Percentiles rank a stretch among this genome's conserved stretches.
Conservation (phyloP, 192 early-diverging fungal genomes). For the Coemansia sp. region DNA sequence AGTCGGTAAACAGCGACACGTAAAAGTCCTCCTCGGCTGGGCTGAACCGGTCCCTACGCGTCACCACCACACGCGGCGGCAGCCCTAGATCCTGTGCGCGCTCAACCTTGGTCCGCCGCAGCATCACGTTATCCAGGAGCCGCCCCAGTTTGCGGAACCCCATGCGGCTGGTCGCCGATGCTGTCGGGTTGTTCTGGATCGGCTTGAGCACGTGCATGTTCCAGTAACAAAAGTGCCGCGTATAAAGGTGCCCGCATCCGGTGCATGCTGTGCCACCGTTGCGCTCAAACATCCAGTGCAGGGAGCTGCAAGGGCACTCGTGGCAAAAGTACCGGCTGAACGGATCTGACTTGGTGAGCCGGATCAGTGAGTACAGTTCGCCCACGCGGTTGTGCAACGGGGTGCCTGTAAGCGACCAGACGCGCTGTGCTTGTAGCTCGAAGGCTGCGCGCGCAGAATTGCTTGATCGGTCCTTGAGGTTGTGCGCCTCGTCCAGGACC, state of each 20-base stretch:
- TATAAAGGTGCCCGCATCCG: constrained; percentile 62
- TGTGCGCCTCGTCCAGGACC: constrained; percentile 84
- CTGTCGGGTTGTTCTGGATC: constrained; percentile 66
- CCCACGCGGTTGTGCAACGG: constrained; percentile 93
- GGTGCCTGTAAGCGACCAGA: constrained; percentile 89
- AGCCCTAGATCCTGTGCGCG: constrained; percentile 84
- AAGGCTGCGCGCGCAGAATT: constrained; percentile 87
- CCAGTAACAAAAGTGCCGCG: constrained; percentile 81
- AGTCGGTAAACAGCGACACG: constrained; percentile 74
- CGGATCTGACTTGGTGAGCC: constrained; percentile 81
- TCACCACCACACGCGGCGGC: constrained; percentile 78
- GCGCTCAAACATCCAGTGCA: constrained; percentile 62
- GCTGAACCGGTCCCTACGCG: constrained; percentile 81
- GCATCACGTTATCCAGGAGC: constrained; percentile 84
- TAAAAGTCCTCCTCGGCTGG: constrained; percentile 92
- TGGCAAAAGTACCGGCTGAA: constrained; percentile 88
- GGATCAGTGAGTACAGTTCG: constrained; percentile 88
- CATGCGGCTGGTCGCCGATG: constrained; percentile 24
- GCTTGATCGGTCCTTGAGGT: constrained; percentile 84
- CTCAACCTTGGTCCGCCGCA: constrained; percentile 87
- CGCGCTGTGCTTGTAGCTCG: constrained; percentile 61
- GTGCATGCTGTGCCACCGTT: constrained; percentile 53
- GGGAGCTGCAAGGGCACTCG: constrained; percentile 66
- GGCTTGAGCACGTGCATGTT: constrained; percentile 89
- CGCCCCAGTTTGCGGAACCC: constrained; percentile 76